Evolutionary conservation across 2,329 filamentous ascomycete species (phyloP), one percentile per base, ranked within the genome.

Genomic region (Calonectria leucothoes): DNA sequence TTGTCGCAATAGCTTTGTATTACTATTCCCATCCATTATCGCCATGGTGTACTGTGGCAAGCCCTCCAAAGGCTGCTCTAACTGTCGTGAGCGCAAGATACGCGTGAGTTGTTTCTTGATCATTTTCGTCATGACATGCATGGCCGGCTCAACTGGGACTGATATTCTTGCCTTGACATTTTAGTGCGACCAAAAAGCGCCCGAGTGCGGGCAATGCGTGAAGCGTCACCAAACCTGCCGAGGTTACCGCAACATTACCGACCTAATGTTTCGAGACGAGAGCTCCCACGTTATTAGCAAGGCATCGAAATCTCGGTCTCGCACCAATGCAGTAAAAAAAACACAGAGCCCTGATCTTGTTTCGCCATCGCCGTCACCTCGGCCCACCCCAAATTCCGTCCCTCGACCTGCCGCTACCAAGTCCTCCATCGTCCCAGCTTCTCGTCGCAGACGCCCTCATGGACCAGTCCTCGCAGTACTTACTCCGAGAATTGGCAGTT

Each of bases 251-350:
- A 89, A 89, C 74, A 83, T 88, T 63, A 86, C 89, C 49, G 89
- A 91, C 75, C 85, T 91, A 73, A 90, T 91, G 85, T 91, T 91
- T 76, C 87, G 89, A 51, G 88, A 91, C 77, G 88, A 91, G 80
- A 91, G 88, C 75, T 86, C 85, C 37, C 88, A 89, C 78, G 89
- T 91, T 69, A 89, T 89, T 76, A 86, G 87, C 76, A 90, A 89
- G 81, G 88, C 87, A 57, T 86, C 84, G 66, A 85, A 84, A 70
- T 77, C 73, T 64, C 78, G 80, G 31, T 76, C 79, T 25, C 80
- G 80, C 31, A 55, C 72, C 66, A 79, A 76, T 39, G 73, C 74
- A 29, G 69, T 69, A 49, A 79, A 77, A 69, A 82, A 82, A 52
- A 72, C 76, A 35, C 74, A 61, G n/a, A 69, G 71, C 57, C 70